phyloP scores from a whole-genome alignment of 257 asterid genomes.

The Solanum stenotomum region DNA sequence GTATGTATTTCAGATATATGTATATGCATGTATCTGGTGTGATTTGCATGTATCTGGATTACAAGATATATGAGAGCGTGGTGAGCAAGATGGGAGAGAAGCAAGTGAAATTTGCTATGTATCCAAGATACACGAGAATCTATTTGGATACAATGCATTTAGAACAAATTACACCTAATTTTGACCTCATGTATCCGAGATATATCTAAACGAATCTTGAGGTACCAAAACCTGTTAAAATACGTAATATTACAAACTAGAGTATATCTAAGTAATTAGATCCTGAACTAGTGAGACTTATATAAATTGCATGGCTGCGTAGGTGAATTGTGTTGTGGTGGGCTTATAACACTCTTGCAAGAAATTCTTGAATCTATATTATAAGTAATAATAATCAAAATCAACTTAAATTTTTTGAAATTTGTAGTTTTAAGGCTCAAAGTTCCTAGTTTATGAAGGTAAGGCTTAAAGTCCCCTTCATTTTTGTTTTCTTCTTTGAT shows the following conservation, averaged over 20 bases:
- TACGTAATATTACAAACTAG: too few relatives aligned
- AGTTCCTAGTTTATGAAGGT: background rate
- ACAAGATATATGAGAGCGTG: background rate
- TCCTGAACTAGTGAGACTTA: background rate
- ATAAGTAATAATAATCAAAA: too few relatives aligned
- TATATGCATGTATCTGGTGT: fast-evolving
- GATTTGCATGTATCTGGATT: too few relatives aligned
- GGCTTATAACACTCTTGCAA: background rate
- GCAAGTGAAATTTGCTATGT: background rate
- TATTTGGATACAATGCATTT: too few relatives aligned
- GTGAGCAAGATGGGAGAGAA: background rate
- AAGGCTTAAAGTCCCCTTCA: background rate
- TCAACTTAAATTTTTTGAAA: background rate
- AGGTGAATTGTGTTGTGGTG: background rate
- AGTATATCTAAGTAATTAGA: too few relatives aligned
- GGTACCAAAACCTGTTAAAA: background rate
- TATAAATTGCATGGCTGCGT: background rate
- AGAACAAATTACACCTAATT: too few relatives aligned
- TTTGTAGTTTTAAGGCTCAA: background rate
- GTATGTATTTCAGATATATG: too few relatives aligned
- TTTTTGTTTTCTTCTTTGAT: background rate
- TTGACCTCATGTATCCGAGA: background rate
- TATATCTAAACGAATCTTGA: background rate
- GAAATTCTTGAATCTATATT: background rate
- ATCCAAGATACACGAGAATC: background rate